phyloP scores from a whole-genome alignment of 2,329 filamentous ascomycete species.

The Sporothrix mexicana region DNA sequence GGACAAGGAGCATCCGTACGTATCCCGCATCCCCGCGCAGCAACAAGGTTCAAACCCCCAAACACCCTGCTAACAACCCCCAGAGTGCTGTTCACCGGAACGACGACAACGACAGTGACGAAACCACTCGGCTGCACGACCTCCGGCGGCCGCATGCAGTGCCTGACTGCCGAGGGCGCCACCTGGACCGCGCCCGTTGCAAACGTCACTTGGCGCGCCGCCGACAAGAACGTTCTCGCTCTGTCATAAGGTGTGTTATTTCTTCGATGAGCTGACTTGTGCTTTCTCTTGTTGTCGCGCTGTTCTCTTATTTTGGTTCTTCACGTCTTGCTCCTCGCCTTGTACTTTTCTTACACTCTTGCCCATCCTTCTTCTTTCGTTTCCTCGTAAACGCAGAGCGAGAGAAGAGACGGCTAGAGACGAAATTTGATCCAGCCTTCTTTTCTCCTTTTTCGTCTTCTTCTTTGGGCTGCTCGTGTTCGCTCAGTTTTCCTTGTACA shows the following conservation, averaged over 20 bases:
- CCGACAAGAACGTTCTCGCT: constrained; percentile 25
- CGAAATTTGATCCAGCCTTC: background rate
- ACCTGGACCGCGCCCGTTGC: constrained; percentile 33
- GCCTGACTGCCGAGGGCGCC: constrained; percentile 33
- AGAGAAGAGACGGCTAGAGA: background rate
- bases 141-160: constrained; percentile 28
- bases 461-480: background rate
- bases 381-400: background rate
- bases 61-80: background rate
- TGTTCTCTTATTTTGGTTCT: background rate
- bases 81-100: constrained; percentile 40
- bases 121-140: constrained; percentile 34
- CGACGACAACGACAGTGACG: constrained; percentile 35
- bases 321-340: background rate
- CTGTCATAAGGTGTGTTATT: background rate
- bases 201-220: constrained; percentile 34
- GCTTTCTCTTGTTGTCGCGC: constrained; percentile 1
- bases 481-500: background rate
- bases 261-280: background rate
- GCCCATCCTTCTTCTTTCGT: background rate
- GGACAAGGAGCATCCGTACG: constrained; percentile 39
- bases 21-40: background rate
- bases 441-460: background rate
- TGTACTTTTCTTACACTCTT: background rate
- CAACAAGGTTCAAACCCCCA: background rate